Base-by-base conservation (phyloP, 805 yeast species). In the Cyberlindnera japonica region DNA sequence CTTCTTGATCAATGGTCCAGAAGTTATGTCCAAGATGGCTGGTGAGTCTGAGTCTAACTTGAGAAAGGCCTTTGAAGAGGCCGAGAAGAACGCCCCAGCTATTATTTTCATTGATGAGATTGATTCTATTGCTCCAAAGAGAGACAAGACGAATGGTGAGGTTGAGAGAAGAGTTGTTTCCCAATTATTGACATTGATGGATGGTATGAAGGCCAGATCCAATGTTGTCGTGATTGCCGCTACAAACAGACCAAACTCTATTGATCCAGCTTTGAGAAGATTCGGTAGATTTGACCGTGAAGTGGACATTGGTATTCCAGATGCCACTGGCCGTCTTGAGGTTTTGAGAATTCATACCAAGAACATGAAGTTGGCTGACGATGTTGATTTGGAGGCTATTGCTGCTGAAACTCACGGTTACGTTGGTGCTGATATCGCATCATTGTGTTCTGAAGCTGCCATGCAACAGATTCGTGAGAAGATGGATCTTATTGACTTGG, bases 401-500 rank as follows among this genome's bases (percentile, higher is more conserved):
- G 98, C 99, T 13, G 72, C 95, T 19, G 99, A 93, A 71, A 93
- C 99, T 27, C 99, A 95, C 63, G 99, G 99, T 72, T 93, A 90
- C 61, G 99, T 93, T 45, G 99, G 99, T 73, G 96, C 97, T 37
- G 99, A 93, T 78, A 74, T 93, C 58, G 99, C 99, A 2, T 90
- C 98, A 7, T 74, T 93, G 60, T 93, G 99, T 75, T 89, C 97
- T n/a, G 99, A 95, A 71, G 99, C 99, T 50, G 99, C 99, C 44
- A 93, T 93, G 99, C 99, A 93, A 75, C 99, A 95, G 74, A 93
- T 93, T 61, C 87, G 99, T 70, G 99, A 93, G 71, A 93, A 93
- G 79, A 90, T 93, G 97, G 99, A 93, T 60, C 74, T 93, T 51
- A 93, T 95, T 55, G 98, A 91, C 60, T 74, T 90, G 54, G 97